Evolutionary conservation across 169 alveolate genomes (phyloP), one percentile per base, ranked within the genome.

Genomic region (Cryptosporidium meleagridis): DNA sequence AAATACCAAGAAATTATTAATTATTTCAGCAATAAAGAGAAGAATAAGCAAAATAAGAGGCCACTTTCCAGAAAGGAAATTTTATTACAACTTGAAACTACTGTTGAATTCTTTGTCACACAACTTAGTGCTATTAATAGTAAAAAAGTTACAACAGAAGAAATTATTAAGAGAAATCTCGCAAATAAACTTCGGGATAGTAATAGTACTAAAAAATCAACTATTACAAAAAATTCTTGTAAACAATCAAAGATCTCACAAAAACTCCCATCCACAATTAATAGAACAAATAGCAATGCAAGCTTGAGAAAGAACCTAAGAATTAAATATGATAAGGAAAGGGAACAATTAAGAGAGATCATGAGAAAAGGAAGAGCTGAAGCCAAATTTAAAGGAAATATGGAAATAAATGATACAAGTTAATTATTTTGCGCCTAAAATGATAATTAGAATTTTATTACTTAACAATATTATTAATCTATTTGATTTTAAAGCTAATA

Each of bases 291-390:
- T 48, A 73, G 70, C 26, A 53, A 33, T 33, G 12, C 70, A 31
- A 55, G 68, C 39, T 37, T 29, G 48, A 80, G 39, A 14, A 59
- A 29, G 29, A 51, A 80, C 14, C 6, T 59, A 29, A 59, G 37
- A 51, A 16, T 48, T 23, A 80, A 80, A 48, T 62, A 62, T 29
- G 75, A 80, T 51, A 80, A 44, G n/a, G 80, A 80, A 37, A 80
- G 89, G 16, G 89, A 80, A 5, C 65, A 80, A 29, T 33, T 80
- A 6, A 80, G 68, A 39, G 75, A 80, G 16, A 61, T 80, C 18
- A 80, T 80, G 41, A 80, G 75, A 80, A 59, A 31, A 44, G 89
- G 89, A 65, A 51, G 89, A 33, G 80, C 69, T 23, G 65, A 80
- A 37, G 39, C 48, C 48, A 80, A 59, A 23, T 16, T 80, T 4